These are phyloP conservation scores for Wallacemonas rigidus DNA, from an alignment of 208 protist species.

Conservation along the genomic window DNA sequence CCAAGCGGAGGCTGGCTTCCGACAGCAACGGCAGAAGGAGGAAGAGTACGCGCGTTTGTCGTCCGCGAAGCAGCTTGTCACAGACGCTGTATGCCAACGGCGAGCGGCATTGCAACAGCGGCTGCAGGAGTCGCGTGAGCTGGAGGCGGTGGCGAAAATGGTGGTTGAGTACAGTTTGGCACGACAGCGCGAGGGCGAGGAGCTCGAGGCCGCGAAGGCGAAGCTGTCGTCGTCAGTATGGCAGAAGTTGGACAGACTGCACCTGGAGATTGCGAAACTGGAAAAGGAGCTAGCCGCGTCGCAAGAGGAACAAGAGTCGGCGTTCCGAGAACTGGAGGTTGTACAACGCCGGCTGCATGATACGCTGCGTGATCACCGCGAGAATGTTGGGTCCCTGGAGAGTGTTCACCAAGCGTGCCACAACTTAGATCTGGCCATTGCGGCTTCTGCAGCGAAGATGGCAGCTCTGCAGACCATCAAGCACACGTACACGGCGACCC, in stretches of 20 bases:
- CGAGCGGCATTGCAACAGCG: conserved; percentile 18
- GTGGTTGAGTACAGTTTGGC: conserved; percentile 34
- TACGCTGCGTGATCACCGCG: conserved; percentile 42
- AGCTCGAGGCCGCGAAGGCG: conserved; percentile 33
- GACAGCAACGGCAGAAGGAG: conserved; percentile 15
- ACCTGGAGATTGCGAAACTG: conserved; percentile 20
- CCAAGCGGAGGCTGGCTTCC: conserved; percentile 26
- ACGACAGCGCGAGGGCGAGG: conserved; percentile 42
- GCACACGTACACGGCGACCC: conserved; percentile 21
- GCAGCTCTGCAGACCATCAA: conserved; percentile 13
- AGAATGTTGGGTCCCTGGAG: conserved; percentile 43
- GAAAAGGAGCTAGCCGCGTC: conserved; percentile 30
- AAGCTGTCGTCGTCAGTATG: conserved; percentile 45
- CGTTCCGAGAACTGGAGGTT: conserved; percentile 36
- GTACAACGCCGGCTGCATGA: conserved; percentile 36
- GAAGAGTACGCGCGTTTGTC: conserved; percentile 24
- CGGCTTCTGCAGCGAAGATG: conserved; percentile 43
- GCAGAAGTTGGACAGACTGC: conserved; percentile 30
- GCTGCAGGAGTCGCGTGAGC: conserved; percentile 26
- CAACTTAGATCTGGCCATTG: conserved; percentile 41
- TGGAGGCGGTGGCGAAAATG: conserved; percentile 43
- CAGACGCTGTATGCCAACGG: conserved; percentile 15
- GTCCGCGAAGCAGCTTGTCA: conserved; percentile 10
- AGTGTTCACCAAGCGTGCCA: conserved; percentile 35
- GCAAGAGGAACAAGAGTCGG: conserved; percentile 32